Evolutionary conservation across 345 rosid species (phyloP).

Genomic region (Sapria himalayana): DNA sequence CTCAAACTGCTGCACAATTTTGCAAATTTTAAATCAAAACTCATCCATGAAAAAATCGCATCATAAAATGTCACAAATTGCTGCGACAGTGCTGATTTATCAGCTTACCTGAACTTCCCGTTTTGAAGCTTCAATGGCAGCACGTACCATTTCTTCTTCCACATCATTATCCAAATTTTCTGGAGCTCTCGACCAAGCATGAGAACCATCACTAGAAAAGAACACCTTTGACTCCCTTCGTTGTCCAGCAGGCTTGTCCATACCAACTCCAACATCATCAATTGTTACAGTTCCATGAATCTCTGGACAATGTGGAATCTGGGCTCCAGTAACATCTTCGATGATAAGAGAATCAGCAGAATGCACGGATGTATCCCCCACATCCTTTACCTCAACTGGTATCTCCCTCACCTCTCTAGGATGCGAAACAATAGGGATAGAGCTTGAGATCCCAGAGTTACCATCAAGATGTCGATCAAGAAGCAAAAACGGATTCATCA

Average conservation of each 20-base stretch:
- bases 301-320: slow-evolving; percentile 22
- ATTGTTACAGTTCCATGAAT: slow-evolving; percentile 32
- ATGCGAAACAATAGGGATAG: slow-evolving; percentile 45
- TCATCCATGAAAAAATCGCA: too few species aligned
- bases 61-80: too few species aligned
- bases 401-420: slow-evolving; percentile 78
- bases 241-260: slow-evolving; percentile 17
- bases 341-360: slow-evolving; percentile 40
- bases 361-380: slow-evolving; percentile 21
- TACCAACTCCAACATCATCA: slow-evolving; percentile 41
- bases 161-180: slow-evolving; percentile 41
- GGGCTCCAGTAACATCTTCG: slow-evolving; percentile 62
- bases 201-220: slow-evolving; percentile 10
- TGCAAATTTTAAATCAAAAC: too few species aligned
- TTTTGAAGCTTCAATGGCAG: slow-evolving; percentile 98
- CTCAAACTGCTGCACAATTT: too few species aligned
- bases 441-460: slow-evolving; percentile 20
- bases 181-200: slow-evolving; percentile 18
- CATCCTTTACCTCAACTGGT: slow-evolving; percentile 71
- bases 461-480: slow-evolving; percentile 26
- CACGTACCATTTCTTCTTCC: slow-evolving; percentile 94
- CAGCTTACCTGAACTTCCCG: slow-evolving; percentile 36
- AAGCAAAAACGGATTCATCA: slow-evolving; percentile 19
- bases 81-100: slow-evolving; percentile 4
- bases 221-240: slow-evolving; percentile 9